These are phyloP conservation scores for Albugo candida DNA, from an alignment of 352 stramenopile genomes.

Conservation along the genomic window DNA sequence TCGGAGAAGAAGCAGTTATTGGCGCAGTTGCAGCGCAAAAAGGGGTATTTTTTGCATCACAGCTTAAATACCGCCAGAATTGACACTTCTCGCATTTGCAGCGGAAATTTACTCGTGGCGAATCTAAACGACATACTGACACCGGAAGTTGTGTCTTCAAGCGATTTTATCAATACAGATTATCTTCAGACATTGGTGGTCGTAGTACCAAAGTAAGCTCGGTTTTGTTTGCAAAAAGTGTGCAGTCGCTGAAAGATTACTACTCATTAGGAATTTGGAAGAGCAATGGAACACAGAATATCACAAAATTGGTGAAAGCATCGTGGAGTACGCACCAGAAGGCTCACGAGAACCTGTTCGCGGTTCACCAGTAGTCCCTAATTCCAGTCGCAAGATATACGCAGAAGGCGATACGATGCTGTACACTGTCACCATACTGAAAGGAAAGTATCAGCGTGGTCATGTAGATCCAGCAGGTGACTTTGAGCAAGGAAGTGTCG, in stretches of 20 bases:
- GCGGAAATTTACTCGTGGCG: constrained; percentile 85
- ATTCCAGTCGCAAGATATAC: constrained; percentile 77
- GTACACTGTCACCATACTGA: constrained; percentile 92
- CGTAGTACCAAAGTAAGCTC: constrained; percentile 75
- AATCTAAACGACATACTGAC: constrained; percentile 92
- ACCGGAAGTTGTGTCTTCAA: constrained; percentile 71
- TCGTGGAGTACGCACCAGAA: constrained; percentile 80
- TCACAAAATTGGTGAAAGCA: constrained; percentile 70
- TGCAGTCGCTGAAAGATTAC: not conserved
- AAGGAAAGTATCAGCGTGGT: constrained; percentile 82
- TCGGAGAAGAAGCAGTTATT: constrained; percentile 86
- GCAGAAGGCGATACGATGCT: constrained; percentile 85
- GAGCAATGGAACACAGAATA: constrained; percentile 81
- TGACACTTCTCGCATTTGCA: constrained; percentile 7
- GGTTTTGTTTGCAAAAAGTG: not conserved
- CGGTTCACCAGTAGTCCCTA: constrained; percentile 90
- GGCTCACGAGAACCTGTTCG: constrained; percentile 81
- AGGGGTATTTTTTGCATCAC: constrained; percentile 24
- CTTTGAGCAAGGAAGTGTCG: constrained; percentile 81
- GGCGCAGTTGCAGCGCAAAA: constrained; percentile 84
- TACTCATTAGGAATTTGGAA: constrained; percentile 37
- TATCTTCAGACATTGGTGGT: constrained; percentile 95
- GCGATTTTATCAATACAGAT: constrained; percentile 90
- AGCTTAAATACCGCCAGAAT: not conserved
- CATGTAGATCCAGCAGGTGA: constrained; percentile 75